A percentile compares a stretch with the other conserved stretches of the same genome.
Conservation (phyloP, 768 basidiomycete genomes). For the Agaricus sinodeliciosus region DNA sequence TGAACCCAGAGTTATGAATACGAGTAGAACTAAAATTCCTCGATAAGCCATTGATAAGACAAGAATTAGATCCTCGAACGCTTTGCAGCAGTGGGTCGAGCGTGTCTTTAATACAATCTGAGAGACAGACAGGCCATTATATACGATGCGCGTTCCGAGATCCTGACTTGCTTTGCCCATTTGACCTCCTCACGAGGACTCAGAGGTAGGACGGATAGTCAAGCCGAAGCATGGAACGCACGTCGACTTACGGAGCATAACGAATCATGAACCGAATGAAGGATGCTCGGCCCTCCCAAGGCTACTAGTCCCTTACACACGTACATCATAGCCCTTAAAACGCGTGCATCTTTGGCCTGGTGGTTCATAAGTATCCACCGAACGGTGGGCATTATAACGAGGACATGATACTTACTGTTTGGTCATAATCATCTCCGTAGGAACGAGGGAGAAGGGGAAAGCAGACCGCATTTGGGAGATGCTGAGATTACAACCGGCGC, state of each 20-base stretch:
- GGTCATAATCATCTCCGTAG: background rate
- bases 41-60: background rate
- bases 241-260: background rate
- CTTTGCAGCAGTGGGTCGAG: background rate
- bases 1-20: constrained; percentile 14
- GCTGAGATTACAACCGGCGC: too few relatives aligned
- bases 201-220: background rate
- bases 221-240: background rate
- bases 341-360: too few relatives aligned
- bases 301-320: too few relatives aligned
- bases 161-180: background rate
- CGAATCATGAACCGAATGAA: background rate
- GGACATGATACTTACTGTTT: too few relatives aligned
- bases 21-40: background rate
- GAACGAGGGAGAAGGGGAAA: background rate
- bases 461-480: too few relatives aligned
- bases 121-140: background rate
- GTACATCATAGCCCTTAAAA: too few relatives aligned
- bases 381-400: too few relatives aligned
- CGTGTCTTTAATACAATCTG: background rate
- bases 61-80: background rate
- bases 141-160: background rate
- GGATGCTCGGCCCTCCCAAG: background rate
- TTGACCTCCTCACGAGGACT: background rate
- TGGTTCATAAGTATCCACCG: too few relatives aligned